phyloP scores from a whole-genome alignment of 1,284 basidiomycete species.

The Mycosarcoma mackinlayi region DNA sequence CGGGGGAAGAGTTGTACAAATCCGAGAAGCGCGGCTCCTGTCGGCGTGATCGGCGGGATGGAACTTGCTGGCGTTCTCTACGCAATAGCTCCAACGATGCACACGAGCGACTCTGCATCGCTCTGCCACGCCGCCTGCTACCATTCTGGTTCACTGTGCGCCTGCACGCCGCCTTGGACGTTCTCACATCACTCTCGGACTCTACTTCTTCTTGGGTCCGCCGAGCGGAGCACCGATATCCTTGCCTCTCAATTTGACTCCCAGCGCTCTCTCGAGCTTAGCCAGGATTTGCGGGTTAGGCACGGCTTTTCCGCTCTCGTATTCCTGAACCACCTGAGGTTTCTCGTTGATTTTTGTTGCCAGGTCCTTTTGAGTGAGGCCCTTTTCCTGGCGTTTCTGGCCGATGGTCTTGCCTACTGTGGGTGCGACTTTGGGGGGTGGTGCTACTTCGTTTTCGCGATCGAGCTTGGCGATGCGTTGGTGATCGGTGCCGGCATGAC shows the following conservation, averaged over 20 bases:
- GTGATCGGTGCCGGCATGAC: conserved; percentile 62
- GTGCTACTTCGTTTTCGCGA: conserved; percentile 85
- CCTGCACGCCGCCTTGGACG: too few relatives aligned
- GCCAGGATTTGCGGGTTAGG: conserved; percentile 89
- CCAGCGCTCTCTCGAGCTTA: conserved; percentile 89
- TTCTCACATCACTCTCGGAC: not conserved
- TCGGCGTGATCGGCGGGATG: too few relatives aligned
- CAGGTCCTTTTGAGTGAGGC: conserved; percentile 90
- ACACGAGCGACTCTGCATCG: too few relatives aligned
- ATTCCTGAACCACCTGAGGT: conserved; percentile 85
- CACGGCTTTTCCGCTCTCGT: conserved; percentile 83
- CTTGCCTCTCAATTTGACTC: conserved; percentile 79
- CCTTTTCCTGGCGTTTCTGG: conserved; percentile 80
- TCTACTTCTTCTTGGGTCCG: conserved; percentile 57
- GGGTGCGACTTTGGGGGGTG: conserved; percentile 84
- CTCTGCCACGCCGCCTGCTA: too few relatives aligned
- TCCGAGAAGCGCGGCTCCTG: too few relatives aligned
- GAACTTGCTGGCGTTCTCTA: too few relatives aligned
- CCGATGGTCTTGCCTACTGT: conserved; percentile 88
- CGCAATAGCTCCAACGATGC: too few relatives aligned
- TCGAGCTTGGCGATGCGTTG: conserved; percentile 66
- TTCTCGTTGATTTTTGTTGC: conserved; percentile 93
- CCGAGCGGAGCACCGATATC: conserved; percentile 61
- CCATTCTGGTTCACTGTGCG: too few relatives aligned
- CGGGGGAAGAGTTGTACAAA: too few relatives aligned